These are phyloP conservation scores for Fusarium tjaetaba DNA, from an alignment of 2,329 filamentous ascomycete species.

Conservation along the genomic window DNA sequence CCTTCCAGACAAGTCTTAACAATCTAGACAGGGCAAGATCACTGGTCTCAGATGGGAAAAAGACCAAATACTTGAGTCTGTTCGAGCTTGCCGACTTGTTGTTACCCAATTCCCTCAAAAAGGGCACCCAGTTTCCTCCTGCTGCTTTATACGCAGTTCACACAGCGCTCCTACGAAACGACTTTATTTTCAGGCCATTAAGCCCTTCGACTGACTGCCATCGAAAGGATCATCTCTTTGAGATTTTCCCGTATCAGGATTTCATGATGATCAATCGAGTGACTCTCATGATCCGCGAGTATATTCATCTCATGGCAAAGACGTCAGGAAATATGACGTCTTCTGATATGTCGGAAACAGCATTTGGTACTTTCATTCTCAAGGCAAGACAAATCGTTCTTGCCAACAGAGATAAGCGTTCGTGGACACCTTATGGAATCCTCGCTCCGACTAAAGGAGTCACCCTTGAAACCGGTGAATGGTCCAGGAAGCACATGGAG, in stretches of 20 bases:
- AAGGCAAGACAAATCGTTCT: constrained; percentile 63
- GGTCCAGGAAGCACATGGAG: constrained; percentile 51
- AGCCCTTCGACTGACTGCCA: constrained; percentile 58
- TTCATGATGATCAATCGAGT: constrained; percentile 46
- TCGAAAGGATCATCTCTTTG: constrained; percentile 66
- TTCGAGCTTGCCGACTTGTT: constrained; percentile 61
- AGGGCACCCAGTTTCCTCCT: constrained; percentile 53
- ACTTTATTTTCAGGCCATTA: constrained; percentile 67
- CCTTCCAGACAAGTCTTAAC: constrained; percentile 60
- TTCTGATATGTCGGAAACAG: constrained; percentile 27
- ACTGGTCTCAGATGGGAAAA: constrained; percentile 50
- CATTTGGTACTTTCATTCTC: constrained; percentile 57
- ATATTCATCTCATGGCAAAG: constrained; percentile 40
- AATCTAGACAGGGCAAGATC: constrained; percentile 59
- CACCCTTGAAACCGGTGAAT: constrained; percentile 36
- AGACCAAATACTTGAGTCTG: constrained; percentile 59
- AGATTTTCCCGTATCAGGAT: constrained; percentile 57
- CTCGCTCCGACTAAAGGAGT: constrained; percentile 44
- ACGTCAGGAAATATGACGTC: constrained; percentile 21
- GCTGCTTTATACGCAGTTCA: constrained; percentile 75
- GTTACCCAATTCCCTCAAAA: constrained; percentile 50
- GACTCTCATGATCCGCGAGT: constrained; percentile 47
- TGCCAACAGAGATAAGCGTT: constrained; percentile 58
- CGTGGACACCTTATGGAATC: constrained; percentile 62
- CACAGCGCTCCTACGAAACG: constrained; percentile 67